Conservation (phyloP, 148 eudicot species). For the Euryodendron excelsum region DNA sequence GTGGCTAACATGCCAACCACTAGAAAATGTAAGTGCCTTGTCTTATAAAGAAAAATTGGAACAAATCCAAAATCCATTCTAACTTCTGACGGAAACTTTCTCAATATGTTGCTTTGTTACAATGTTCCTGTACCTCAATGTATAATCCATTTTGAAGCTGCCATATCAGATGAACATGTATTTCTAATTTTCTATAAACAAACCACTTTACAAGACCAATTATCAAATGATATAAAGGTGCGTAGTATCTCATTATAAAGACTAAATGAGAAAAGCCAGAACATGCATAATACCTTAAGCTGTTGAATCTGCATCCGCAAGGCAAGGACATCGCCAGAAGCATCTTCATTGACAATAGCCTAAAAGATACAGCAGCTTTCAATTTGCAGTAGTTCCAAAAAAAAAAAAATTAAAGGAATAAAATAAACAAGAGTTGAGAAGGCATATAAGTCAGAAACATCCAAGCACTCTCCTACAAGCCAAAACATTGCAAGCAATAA, state of each 20-base stretch:
- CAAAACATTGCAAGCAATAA: not conserved
- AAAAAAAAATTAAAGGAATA: not conserved
- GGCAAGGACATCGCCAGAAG: slow-evolving; percentile 98
- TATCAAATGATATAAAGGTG: not conserved
- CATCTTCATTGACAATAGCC: slow-evolving; percentile 99
- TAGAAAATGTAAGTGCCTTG: not conserved
- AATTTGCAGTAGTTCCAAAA: not conserved
- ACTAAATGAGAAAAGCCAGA: not conserved
- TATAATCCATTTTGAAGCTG: not conserved
- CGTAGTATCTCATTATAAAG: not conserved
- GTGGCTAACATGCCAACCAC: slow-evolving; percentile 4
- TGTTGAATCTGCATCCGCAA: slow-evolving; percentile 93
- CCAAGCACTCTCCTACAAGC: not conserved
- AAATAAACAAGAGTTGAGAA: not conserved
- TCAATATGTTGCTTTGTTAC: not conserved
- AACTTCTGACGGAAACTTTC: not conserved
- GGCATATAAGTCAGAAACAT: not conserved
- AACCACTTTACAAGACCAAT: not conserved
- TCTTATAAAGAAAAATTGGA: not conserved
- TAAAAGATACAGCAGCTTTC: slow-evolving; percentile 19
- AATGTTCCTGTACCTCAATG: not conserved
- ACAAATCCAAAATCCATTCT: not conserved
- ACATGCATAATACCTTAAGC: slow-evolving; percentile 59
- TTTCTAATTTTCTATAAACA: not conserved
- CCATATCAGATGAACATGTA: not conserved